Evolutionary conservation across 306 rosid genomes (phyloP).

Genomic region (Malus fusca): DNA sequence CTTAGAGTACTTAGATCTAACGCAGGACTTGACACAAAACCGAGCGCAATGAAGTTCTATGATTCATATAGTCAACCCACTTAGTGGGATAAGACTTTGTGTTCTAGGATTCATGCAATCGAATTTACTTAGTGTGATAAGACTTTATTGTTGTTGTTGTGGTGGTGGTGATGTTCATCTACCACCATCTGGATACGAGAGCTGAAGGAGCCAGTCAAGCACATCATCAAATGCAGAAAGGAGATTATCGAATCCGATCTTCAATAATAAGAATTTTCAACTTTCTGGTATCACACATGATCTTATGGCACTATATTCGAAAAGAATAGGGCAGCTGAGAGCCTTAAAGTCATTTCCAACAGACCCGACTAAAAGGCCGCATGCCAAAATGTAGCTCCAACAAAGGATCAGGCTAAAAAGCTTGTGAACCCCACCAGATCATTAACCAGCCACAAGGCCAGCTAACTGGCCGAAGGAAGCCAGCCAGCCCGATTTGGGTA

Average conservation of each 20-base stretch:
- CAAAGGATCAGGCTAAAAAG: fast-evolving
- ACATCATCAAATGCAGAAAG: background rate
- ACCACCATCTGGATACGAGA: background rate
- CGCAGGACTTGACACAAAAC: no score
- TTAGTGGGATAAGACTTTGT: background rate
- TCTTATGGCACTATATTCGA: background rate
- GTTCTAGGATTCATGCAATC: background rate
- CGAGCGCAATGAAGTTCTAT: fast-evolving
- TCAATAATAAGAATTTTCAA: no score
- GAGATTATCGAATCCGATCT: background rate
- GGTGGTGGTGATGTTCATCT: background rate
- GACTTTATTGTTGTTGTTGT: no score
- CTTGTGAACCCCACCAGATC: fast-evolving
- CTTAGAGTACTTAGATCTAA: no score
- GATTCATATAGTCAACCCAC: no score
- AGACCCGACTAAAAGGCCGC: fast-evolving
- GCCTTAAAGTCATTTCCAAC: no score
- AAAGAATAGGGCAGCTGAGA: no score
- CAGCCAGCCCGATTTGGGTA: no score
- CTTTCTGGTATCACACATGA: no score
- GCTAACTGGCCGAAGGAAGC: no score
- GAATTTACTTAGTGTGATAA: background rate
- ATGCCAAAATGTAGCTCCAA: no score
- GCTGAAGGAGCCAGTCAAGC: background rate
- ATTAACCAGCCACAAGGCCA: no score